Evolutionary conservation across 768 basidiomycete genomes (phyloP).

Genomic region (Amanita brunnescens): DNA sequence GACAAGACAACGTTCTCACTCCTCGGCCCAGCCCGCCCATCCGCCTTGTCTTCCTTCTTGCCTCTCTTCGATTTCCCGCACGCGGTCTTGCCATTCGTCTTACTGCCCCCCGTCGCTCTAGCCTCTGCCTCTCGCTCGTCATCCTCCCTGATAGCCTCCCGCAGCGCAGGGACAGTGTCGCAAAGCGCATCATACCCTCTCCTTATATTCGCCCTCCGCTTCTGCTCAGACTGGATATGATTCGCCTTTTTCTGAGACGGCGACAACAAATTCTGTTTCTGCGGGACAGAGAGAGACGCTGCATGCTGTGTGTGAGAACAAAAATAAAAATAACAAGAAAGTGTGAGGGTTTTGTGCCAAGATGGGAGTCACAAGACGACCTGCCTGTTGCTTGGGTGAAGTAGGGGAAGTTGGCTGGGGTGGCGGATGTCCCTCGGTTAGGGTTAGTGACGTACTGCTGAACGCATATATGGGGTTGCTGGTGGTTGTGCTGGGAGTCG

Average conservation of each 20-base stretch:
- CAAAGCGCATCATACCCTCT: constrained; percentile 85
- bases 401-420: background rate
- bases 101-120: constrained; percentile 14
- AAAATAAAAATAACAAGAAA: background rate
- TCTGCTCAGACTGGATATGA: constrained; percentile 92
- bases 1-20: constrained; percentile 86
- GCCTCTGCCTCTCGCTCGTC: constrained; percentile 40
- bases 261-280: constrained; percentile 50
- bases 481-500: constrained; percentile 12
- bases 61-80: constrained; percentile 34
- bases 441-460: background rate
- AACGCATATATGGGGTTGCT: constrained; percentile 3
- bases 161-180: constrained; percentile 70
- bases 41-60: constrained; percentile 43
- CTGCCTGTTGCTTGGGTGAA: constrained; percentile 3
- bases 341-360: constrained; percentile 1
- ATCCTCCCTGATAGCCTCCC: constrained; percentile 73
- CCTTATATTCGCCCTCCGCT: constrained; percentile 85
- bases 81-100: constrained; percentile 23
- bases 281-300: background rate
- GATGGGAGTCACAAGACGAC: background rate
- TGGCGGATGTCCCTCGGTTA: background rate
- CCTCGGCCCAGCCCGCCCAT: constrained; percentile 81
- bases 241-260: constrained; percentile 88
- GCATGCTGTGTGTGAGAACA: background rate